Evolutionary conservation across 225 moss, liverwort and hornwort genomes (phyloP).

Genomic region (Anthoceros angustus): DNA sequence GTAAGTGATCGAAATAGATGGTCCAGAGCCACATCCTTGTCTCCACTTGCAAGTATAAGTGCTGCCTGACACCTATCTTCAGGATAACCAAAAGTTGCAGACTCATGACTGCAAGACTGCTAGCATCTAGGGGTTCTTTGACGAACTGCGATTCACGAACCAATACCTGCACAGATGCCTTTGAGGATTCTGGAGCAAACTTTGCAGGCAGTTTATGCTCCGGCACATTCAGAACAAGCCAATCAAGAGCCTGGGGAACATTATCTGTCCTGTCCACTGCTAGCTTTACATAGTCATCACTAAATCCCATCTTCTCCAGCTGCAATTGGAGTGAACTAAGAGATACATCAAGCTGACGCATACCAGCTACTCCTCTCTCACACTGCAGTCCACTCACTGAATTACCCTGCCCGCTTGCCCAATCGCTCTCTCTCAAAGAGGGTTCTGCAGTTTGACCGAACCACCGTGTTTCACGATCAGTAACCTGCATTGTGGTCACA

Average conservation of each 20-base stretch:
- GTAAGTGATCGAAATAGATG: constrained; percentile 33
- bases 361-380: not conserved
- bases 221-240: constrained; percentile 66
- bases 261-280: constrained; percentile 38
- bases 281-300: constrained; percentile 32
- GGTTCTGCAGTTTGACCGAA: no score
- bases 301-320: constrained; percentile 52
- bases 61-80: constrained; percentile 35
- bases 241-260: constrained; percentile 49
- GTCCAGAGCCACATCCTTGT: constrained; percentile 36
- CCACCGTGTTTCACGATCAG: no score
- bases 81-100: constrained; percentile 53
- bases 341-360: constrained; percentile 21
- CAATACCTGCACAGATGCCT: constrained; percentile 70
- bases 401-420: no score
- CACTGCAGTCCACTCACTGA: not conserved
- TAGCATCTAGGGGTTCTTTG: constrained; percentile 6
- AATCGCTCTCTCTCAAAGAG: no score
- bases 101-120: constrained; percentile 8
- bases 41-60: constrained; percentile 35
- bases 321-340: constrained; percentile 9
- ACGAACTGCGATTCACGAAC: constrained; percentile 34
- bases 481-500: no score
- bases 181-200: constrained; percentile 65
- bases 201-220: constrained; percentile 51